Conservation (phyloP, 331 rosid genomes). For the Malus hybrid region DNA sequence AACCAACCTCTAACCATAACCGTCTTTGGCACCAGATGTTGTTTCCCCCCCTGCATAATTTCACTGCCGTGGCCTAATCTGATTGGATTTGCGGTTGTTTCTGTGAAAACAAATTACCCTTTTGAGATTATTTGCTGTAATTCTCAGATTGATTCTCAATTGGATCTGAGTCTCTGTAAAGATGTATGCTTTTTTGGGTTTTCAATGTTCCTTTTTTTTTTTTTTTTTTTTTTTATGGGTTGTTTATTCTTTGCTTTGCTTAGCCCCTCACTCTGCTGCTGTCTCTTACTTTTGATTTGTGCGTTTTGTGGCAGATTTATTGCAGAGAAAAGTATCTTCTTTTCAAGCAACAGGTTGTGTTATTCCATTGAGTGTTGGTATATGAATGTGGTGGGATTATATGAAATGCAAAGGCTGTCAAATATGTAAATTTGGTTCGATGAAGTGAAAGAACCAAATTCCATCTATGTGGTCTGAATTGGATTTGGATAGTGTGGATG, state of each 20-base stretch:
- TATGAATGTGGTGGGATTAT: constrained; percentile 23
- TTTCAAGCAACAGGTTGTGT: constrained; percentile 36
- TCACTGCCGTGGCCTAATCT: constrained; percentile 48
- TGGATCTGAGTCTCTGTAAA: constrained; percentile 81
- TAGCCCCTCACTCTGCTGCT: constrained; percentile 28
- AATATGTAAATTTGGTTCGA: constrained; percentile 21
- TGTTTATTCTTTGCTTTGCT: constrained; percentile 39
- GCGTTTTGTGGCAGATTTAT: constrained; percentile 62
- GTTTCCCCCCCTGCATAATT: constrained; percentile 30
- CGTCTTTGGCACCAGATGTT: constrained; percentile 51
- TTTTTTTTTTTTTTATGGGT: neutral
- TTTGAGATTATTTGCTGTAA: constrained; percentile 27
- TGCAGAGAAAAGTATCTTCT: constrained; percentile 70
- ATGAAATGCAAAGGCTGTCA: constrained; percentile 30
- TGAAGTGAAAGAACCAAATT: constrained; percentile 15
- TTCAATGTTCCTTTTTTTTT: constrained; percentile 20
- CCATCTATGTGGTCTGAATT: constrained; percentile 50
- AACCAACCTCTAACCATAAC: constrained; percentile 41
- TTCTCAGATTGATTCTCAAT: constrained; percentile 26
- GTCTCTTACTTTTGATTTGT: constrained; percentile 39
- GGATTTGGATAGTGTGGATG: constrained; percentile 73
- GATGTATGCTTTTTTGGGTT: constrained; percentile 52
- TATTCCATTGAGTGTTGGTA: constrained; percentile 31
- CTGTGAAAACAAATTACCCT: constrained; percentile 30
- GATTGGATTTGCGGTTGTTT: constrained; percentile 37